Evolutionary conservation across 2,329 filamentous ascomycete species (phyloP), one percentile per base, ranked within the genome.

Genomic region (Thielaviopsis ethacetica): DNA sequence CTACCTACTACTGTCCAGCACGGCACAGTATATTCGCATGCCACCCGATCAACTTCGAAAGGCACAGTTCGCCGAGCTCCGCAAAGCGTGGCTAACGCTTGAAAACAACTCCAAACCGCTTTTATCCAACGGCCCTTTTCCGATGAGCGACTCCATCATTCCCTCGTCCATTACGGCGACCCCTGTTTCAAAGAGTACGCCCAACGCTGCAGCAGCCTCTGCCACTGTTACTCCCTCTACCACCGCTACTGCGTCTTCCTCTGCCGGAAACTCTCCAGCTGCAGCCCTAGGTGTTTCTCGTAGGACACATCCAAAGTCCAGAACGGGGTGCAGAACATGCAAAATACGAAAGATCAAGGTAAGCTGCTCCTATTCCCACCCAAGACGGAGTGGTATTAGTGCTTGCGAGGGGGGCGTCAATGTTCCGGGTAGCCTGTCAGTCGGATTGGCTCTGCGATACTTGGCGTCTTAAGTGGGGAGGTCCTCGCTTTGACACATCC

Each of bases 301-400:
- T 15, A 27, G 60, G n/a, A 62, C 57, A 2, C 57, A 62, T 30
- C 57, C 60, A 15, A 59, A 59, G 22, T 55, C 54, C 19, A 50
- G 63, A 12, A 63, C 59, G 9, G 63, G 63, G 13, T 64, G 63
- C 52, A 58, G 59, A 38, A 61, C 62, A 3, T 64, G 63, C 22
- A 64, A 64, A 59, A 52, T 56, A 6, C 55, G 63, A n/a, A 64
- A 64, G 52, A 63, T 64, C 27, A 64, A 64, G 62, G 63, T 64
- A 54, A 19, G 62, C 52, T 24, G 15, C 41, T 34, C 38, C 15
- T 34, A 10, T 6, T 47, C 26, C n/a, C 21, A 44, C 4, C 13
- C 38, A 44, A n/a, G 5, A 15, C 21, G 17, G n/a, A 21, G 38
- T 17, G 44, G n/a, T 10, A 21, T 49, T 19, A 2, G 2, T 19